Evolutionary conservation across 2,329 filamentous ascomycete genomes (phyloP), one percentile per base, ranked within the genome.

Genomic region (Neofusicoccum sp.): DNA sequence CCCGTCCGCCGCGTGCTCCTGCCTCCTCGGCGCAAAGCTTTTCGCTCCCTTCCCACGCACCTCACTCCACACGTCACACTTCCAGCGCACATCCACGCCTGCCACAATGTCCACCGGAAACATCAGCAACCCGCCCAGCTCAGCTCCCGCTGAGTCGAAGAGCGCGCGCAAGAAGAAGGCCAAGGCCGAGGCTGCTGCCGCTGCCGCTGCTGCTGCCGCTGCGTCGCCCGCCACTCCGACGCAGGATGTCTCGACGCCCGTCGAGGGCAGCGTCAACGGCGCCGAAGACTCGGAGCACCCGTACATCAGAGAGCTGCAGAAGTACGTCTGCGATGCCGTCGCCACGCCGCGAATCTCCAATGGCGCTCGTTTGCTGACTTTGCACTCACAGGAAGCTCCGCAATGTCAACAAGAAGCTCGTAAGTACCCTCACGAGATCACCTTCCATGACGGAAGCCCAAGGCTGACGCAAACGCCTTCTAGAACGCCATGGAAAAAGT

Each of bases 401-500:
- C 72, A 96, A 95, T 76, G 80, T 95, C 71, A 89, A 87, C 81
- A 98, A 97, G 85, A 97, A 97, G 80, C 87, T 98, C 70, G 91
- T 96, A 78, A 79, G 89, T 80, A 30, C 16, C 31, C 5, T 51
- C 44, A 43, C 34, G n/a, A 26, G 34, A 44, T 31, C 20, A n/a
- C 48, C 7, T 33, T 40, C 41, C 61, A 4, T 31, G n/a, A 60
- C 58, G 26, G 28, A 44, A 14, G n/a, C 34, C 33, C 61, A 33
- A 57, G 63, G 63, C 68, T 73, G 34, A 70, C 66, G 62, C 26
- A 33, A 28, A 43, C n/a, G 14, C 59, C 30, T 41, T 62, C 31
- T 65, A 91, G 88, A 80, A 83, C 72, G 87, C 88, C 73, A 87
- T 87, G 66, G 83, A 85, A 68, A 92, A 90, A 78, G 88, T 89